A percentile compares a stretch with the other conserved stretches of the same genome.
These are phyloP conservation scores for Epichloe gansuensis DNA, from an alignment of 2,329 filamentous ascomycete genomes.

Conservation along the genomic window DNA sequence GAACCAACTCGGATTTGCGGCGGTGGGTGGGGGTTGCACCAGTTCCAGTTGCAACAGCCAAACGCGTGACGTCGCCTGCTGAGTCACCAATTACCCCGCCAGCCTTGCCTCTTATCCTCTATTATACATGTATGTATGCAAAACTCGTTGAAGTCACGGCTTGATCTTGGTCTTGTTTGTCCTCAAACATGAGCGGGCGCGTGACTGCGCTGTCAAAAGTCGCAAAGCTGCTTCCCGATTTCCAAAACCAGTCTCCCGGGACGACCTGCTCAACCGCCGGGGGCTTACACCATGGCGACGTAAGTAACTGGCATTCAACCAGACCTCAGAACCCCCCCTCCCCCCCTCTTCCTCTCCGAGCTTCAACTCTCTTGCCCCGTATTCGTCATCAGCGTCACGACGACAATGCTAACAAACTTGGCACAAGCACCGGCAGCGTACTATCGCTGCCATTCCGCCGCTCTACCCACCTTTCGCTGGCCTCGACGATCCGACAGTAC, in stretches of 20 bases:
- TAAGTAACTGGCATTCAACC: not conserved
- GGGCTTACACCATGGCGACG: slow-evolving; percentile 1
- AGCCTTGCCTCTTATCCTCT: not conserved
- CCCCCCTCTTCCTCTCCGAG: not conserved
- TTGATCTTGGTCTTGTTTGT: too few relatives aligned
- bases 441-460: slow-evolving; percentile 79
- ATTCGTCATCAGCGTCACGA: not conserved
- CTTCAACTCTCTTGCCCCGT: not conserved
- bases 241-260: not conserved
- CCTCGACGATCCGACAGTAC: slow-evolving; percentile 78
- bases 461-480: slow-evolving; percentile 66
- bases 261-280: not conserved
- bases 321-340: not conserved
- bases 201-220: not conserved
- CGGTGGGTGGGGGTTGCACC: too few relatives aligned
- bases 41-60: not conserved
- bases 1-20: too few relatives aligned
- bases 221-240: not conserved
- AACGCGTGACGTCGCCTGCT: not conserved
- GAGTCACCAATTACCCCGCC: not conserved
- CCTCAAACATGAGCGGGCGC: not conserved
- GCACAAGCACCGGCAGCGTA: slow-evolving; percentile 37
- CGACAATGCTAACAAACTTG: not conserved
- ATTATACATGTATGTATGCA: not conserved
- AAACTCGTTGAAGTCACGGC: too few relatives aligned